phyloP scores from a whole-genome alignment of 495 filamentous ascomycete species.

The Daldinia grandis region DNA sequence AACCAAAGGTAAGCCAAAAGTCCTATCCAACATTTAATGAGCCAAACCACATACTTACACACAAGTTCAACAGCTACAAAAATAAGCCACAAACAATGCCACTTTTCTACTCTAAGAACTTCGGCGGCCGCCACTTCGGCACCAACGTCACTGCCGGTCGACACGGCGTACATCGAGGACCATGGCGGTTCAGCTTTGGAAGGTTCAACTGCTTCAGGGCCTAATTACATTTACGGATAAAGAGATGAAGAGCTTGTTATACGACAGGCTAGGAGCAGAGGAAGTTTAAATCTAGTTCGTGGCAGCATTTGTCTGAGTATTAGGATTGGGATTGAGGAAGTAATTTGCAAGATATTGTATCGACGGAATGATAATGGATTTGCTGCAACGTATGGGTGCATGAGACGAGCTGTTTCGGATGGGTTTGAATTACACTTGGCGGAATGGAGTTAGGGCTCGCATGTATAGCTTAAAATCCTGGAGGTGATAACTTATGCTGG shows the following conservation, averaged over 20 bases:
- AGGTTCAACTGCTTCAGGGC: constrained; percentile 47
- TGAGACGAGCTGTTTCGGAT: neutral
- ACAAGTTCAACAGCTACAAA: neutral
- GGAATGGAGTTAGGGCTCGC: too few species aligned
- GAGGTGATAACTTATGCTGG: too few species aligned
- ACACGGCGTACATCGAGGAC: constrained; percentile 44
- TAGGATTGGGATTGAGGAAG: neutral
- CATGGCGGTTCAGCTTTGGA: constrained; percentile 46
- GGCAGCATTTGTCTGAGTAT: neutral
- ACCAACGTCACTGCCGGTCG: constrained; percentile 44
- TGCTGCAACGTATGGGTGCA: neutral
- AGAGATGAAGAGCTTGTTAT: neutral
- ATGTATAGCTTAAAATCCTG: too few species aligned
- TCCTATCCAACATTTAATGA: neutral
- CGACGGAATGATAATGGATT: neutral
- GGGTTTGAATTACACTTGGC: neutral
- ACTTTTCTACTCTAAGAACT: constrained; percentile 41
- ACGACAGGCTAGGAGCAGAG: neutral
- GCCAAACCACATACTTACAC: neutral
- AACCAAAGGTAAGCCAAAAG: neutral
- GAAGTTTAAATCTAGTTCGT: neutral
- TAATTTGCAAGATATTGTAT: neutral
- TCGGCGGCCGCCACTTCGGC: constrained; percentile 46
- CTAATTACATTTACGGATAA: constrained; percentile 1
- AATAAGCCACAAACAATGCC: constrained; percentile 31